Evolutionary conservation across 129 eudicot species (phyloP).

Genomic region (Saussurea involucrata): DNA sequence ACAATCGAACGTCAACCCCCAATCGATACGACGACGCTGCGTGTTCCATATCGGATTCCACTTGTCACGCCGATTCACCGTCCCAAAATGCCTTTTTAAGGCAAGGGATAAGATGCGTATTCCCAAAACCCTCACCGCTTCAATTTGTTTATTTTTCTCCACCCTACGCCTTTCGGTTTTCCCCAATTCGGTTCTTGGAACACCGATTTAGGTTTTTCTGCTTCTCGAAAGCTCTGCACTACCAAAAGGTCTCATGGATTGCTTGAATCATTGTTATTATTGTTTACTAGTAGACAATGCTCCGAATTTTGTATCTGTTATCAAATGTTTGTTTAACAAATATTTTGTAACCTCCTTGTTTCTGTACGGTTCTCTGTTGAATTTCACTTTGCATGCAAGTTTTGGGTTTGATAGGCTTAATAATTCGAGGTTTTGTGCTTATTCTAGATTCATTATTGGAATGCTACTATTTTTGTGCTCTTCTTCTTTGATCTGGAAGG

Average conservation of each 20-base stretch:
- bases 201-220: constrained; percentile 15
- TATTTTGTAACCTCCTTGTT: neutral
- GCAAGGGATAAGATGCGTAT: constrained; percentile 39
- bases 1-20: constrained; percentile 16
- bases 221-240: constrained; percentile 11
- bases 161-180: constrained; percentile 18
- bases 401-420: constrained; percentile 9
- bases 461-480: neutral
- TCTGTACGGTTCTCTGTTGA: neutral
- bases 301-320: neutral
- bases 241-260: constrained; percentile 5
- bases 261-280: neutral
- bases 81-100: constrained; percentile 41
- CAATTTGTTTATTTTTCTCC: constrained; percentile 31
- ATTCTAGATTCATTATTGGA: neutral
- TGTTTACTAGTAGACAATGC: constrained; percentile 1
- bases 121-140: constrained; percentile 32
- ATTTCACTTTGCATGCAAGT: constrained; percentile 24
- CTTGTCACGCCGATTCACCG: constrained; percentile 19
- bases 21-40: constrained; percentile 24
- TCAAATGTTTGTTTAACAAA: neutral
- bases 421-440: constrained; percentile 13
- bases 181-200: constrained; percentile 27
- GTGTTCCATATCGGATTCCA: constrained; percentile 38
- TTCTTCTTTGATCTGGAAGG: constrained; percentile 1